Evolutionary conservation across 2,329 filamentous ascomycete species (phyloP).

Genomic region (Diaporthe capsici): DNA sequence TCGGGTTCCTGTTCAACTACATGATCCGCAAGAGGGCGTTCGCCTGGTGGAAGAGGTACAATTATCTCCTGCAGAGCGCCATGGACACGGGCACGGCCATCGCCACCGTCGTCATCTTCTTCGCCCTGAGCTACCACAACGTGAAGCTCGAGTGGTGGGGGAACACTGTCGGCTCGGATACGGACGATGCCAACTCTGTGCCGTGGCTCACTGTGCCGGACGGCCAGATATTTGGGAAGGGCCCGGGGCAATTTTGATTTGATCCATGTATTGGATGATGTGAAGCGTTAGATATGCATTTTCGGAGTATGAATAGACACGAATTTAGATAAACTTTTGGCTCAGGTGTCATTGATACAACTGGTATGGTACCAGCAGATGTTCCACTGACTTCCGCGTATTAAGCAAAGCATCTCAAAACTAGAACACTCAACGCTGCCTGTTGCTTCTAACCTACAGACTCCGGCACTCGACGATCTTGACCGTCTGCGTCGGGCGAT

Average conservation of each 20-base stretch:
- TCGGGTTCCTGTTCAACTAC: conserved; percentile 51
- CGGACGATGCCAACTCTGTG: conserved; percentile 51
- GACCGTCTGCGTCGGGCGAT: conserved; percentile 30
- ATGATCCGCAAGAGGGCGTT: conserved; percentile 49
- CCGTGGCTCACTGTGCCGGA: conserved; percentile 50
- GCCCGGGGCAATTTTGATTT: conserved; percentile 48
- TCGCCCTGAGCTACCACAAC: conserved; percentile 50
- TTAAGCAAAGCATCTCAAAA: no score
- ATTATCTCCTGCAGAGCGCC: conserved; percentile 49
- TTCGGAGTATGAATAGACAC: not conserved
- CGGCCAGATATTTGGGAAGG: conserved; percentile 50
- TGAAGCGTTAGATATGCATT: not conserved
- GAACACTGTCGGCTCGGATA: conserved; percentile 52
- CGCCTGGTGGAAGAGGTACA: conserved; percentile 52
- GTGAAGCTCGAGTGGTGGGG: conserved; percentile 53
- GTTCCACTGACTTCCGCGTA: no score
- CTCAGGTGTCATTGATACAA: no score
- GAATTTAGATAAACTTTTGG: not conserved
- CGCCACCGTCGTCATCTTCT: conserved; percentile 51
- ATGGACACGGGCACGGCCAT: conserved; percentile 53
- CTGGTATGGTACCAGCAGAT: no score
- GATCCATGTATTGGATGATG: accelerated
- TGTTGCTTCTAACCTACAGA: not conserved
- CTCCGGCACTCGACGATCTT: conserved; percentile 33
- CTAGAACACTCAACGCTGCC: no score